Conservation (phyloP, 2,329 filamentous ascomycete species). For the Aspergillus udagawae region DNA sequence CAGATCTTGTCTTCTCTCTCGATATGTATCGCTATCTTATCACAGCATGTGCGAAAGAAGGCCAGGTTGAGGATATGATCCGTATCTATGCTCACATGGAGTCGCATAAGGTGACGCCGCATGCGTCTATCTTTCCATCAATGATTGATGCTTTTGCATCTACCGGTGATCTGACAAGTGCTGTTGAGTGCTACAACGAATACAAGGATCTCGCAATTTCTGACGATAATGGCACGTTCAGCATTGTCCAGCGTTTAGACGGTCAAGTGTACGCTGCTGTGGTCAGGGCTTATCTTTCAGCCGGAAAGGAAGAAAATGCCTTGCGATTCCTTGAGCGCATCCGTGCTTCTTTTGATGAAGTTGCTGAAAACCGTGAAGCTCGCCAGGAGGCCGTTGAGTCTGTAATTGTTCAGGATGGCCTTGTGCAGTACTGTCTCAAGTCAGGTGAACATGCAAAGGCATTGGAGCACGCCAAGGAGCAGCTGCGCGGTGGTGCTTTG, state of each 20-base stretch:
- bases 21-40: constrained; percentile 84
- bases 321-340: constrained; percentile 83
- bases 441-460: constrained; percentile 69
- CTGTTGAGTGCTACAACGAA: constrained; percentile 92
- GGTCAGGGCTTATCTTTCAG: constrained; percentile 81
- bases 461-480: constrained; percentile 63
- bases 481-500: constrained; percentile 56
- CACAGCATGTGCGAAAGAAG: constrained; percentile 77
- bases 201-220: constrained; percentile 86
- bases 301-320: constrained; percentile 74
- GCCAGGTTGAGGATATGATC: constrained; percentile 82
- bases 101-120: constrained; percentile 65
- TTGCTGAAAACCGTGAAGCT: constrained; percentile 50
- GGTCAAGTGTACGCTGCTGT: constrained; percentile 85
- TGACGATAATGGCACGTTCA: constrained; percentile 69
- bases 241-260: constrained; percentile 69
- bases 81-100: constrained; percentile 92
- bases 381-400: constrained; percentile 64
- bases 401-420: constrained; percentile 66
- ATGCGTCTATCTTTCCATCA: constrained; percentile 76
- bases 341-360: constrained; percentile 51
- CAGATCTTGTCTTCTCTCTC: constrained; percentile 64
- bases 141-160: constrained; percentile 95
- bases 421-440: constrained; percentile 73
- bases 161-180: constrained; percentile 75